phyloP scores from a whole-genome alignment of 805 yeast species.

The Wickerhamiella qilinensis region DNA sequence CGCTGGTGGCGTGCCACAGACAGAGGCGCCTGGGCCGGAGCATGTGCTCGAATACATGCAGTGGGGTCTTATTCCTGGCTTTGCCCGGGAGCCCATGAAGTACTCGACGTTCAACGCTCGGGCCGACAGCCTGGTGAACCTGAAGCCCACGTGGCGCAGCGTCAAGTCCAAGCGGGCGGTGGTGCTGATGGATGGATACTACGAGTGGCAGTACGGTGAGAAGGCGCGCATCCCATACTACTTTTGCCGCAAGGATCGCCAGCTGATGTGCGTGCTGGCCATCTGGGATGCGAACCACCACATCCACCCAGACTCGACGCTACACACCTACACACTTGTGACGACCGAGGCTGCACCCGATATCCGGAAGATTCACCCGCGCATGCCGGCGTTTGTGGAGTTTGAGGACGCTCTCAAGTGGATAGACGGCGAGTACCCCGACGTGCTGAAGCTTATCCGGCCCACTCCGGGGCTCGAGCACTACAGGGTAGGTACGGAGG shows the following conservation, averaged over 20 bases:
- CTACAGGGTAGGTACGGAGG: slow-evolving; percentile 42
- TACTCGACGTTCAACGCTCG: slow-evolving; percentile 48
- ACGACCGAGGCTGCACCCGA: slow-evolving; percentile 56
- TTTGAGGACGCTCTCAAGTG: slow-evolving; percentile 35
- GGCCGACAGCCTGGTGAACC: slow-evolving; percentile 37
- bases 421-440: slow-evolving; percentile 47
- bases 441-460: slow-evolving; percentile 27
- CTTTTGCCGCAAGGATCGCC: slow-evolving; percentile 35
- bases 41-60: slow-evolving; percentile 36
- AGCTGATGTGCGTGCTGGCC: slow-evolving; percentile 53
- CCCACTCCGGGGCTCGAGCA: slow-evolving; percentile 30
- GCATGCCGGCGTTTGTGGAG: slow-evolving; percentile 62
- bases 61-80: slow-evolving; percentile 63
- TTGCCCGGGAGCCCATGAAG: slow-evolving; percentile 12
- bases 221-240: slow-evolving; percentile 45
- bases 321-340: slow-evolving; percentile 46
- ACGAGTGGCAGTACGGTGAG: slow-evolving; percentile 48
- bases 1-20: not conserved
- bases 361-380: slow-evolving; percentile 50
- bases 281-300: slow-evolving; percentile 23
- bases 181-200: slow-evolving; percentile 70
- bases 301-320: slow-evolving; percentile 13
- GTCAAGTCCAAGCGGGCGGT: slow-evolving; percentile 45
- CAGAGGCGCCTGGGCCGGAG: not conserved
- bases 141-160: slow-evolving; percentile 41